phyloP scores from a whole-genome alignment of 2,329 filamentous ascomycete species.

The Sporothrix dimorphospora region DNA sequence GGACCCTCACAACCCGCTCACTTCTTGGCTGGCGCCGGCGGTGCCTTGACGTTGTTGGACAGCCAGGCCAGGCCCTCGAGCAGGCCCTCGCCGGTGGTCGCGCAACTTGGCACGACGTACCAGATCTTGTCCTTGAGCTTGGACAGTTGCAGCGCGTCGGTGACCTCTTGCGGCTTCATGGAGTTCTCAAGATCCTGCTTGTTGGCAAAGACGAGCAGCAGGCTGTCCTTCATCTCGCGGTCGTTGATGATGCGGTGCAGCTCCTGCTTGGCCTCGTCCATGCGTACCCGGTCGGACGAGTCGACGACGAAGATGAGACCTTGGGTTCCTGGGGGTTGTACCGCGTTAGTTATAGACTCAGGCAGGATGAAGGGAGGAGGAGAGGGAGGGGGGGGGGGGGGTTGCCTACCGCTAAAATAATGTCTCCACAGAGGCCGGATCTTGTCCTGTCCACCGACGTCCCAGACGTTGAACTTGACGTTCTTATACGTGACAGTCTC shows the following conservation, averaged over 20 bases:
- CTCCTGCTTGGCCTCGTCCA: slow-evolving; percentile 91
- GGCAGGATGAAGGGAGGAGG: too few relatives aligned
- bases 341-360: background rate
- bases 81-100: slow-evolving; percentile 78
- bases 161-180: slow-evolving; percentile 79
- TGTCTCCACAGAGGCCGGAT: slow-evolving; percentile 96
- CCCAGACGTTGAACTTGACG: slow-evolving; percentile 99
- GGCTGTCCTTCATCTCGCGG: slow-evolving; percentile 93
- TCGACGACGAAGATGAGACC: slow-evolving; percentile 99
- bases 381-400: background rate
- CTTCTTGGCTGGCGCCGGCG: slow-evolving; percentile 59
- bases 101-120: slow-evolving; percentile 83
- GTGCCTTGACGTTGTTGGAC: slow-evolving; percentile 79
- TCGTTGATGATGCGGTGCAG: slow-evolving; percentile 97
- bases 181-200: slow-evolving; percentile 93
- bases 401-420: slow-evolving; percentile 77
- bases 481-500: slow-evolving; percentile 99
- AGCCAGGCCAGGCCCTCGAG: slow-evolving; percentile 82
- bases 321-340: slow-evolving; percentile 85
- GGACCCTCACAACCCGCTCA: slow-evolving; percentile 36
- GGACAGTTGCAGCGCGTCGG: slow-evolving; percentile 73
- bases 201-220: slow-evolving; percentile 95
- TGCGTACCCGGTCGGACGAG: slow-evolving; percentile 85
- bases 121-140: slow-evolving; percentile 82
- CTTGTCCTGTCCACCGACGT: slow-evolving; percentile 98